Evolutionary conservation across 352 stramenopile species (phyloP), one percentile per base, ranked within the genome.

Genomic region (Phytopythium delawarense): DNA sequence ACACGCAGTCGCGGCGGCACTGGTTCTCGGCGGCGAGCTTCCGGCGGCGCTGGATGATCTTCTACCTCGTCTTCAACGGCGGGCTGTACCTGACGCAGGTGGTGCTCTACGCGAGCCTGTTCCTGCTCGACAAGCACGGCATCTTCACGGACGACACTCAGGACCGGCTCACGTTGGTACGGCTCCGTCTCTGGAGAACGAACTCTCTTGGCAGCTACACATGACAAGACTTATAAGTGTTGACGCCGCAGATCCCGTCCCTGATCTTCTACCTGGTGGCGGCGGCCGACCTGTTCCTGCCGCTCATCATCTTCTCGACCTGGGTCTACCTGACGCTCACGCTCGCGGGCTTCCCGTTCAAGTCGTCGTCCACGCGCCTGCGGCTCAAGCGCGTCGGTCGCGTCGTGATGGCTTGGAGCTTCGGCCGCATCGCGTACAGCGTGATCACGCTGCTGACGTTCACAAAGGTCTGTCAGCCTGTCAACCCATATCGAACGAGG

Each of bases 21-120:
- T 97, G 91, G 91, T 94, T 97, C 55, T 96, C 87, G 16, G 79
- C 89, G 0, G 74, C 79, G 23, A 66, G 81, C 18, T 97, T 97
- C 57, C 81, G 89, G 25, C 81, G 86, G 12, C 82, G 87, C 21
- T 96, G 91, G 84, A 92, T 97, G 81, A 92, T 97, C 39, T 94
- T 94, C 53, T 97, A 97, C 66, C 72, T 97, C 34, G 77, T 97
- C 30, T 97, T 97, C 69, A 97, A 97, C 69, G 88, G 84, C 35
- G 76, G 72, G 34, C 68, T 97, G 18, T 97, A 97, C 74, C 66
- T 91, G 25, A 84, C 80, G 42, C 91, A 97, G 72, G 59, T 97
- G 16, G 71, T 96, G 60, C 71, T 97, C 39, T 97, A 97, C 70
- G 75, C 81, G 23, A 81, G 89, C 64, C 75, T 97, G 28, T 97